phyloP scores from a whole-genome alignment of 2,329 filamentous ascomycete species.

The Ambrosiella xylebori region DNA sequence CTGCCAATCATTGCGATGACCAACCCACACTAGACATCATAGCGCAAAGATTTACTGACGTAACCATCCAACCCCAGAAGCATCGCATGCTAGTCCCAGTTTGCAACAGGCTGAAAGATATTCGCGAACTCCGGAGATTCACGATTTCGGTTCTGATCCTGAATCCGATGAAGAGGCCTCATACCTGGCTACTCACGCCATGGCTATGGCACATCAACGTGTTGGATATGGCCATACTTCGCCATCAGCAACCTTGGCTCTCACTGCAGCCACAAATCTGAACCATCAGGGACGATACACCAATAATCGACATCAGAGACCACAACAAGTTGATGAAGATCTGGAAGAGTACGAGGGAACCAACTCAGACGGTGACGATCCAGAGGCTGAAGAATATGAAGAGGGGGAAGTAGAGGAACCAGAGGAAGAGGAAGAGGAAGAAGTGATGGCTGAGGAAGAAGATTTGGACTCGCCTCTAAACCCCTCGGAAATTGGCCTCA shows the following conservation, averaged over 20 bases:
- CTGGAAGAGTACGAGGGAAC: conserved; percentile 11
- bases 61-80: background rate
- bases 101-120: background rate
- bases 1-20: too few species aligned
- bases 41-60: too few species aligned
- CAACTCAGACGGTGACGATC: conserved; percentile 17
- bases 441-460: conserved; percentile 19
- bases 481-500: conserved; percentile 41
- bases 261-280: background rate
- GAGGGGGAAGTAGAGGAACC: conserved; percentile 17
- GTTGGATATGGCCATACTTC: background rate
- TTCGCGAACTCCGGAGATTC: background rate
- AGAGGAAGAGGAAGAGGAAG: conserved; percentile 17
- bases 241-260: conserved; percentile 3
- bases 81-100: background rate
- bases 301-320: conserved; percentile 5
- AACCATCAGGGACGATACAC: conserved; percentile 2
- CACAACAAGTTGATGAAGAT: conserved; percentile 10
- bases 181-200: conserved; percentile 6
- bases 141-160: background rate
- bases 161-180: conserved; percentile 5
- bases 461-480: conserved; percentile 24
- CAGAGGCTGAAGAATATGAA: conserved; percentile 19
- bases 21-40: too few species aligned
- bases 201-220: conserved; percentile 5